Percentiles rank a stretch among this genome's conserved stretches.
Conservation (phyloP, 805 yeast species). For the Suhomyces emberorum region DNA sequence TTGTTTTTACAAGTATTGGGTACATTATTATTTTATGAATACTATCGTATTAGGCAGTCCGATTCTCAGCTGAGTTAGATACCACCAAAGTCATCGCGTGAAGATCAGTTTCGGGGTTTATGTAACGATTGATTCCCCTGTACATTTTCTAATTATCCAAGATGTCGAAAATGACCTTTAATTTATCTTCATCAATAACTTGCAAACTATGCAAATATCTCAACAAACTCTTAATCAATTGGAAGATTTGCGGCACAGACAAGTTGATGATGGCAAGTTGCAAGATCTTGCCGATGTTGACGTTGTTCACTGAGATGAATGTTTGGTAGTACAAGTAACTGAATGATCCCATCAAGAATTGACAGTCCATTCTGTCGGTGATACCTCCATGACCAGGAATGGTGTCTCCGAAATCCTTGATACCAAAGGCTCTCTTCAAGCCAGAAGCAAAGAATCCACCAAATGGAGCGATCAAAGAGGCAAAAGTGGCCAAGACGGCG, state of each 20-base stretch:
- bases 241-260: constrained; percentile 59
- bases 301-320: constrained; percentile 70
- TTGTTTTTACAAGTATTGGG: no score
- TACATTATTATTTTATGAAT: no score
- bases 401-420: constrained; percentile 96
- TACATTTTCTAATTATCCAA: constrained; percentile 26
- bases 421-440: constrained; percentile 92
- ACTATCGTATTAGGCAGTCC: no score
- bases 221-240: constrained; percentile 57
- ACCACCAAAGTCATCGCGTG: no score
- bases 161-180: constrained; percentile 25
- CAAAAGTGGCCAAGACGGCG: constrained; percentile 83
- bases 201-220: constrained; percentile 45
- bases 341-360: constrained; percentile 95
- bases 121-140: no score
- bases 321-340: constrained; percentile 90
- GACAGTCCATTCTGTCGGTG: constrained; percentile 97
- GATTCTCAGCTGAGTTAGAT: no score
- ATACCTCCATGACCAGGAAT: constrained; percentile 99
- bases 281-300: constrained; percentile 69
- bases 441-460: constrained; percentile 99
- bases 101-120: no score
- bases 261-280: constrained; percentile 75
- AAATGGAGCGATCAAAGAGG: constrained; percentile 95
- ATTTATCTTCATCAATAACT: constrained; percentile 25